Evolutionary conservation across 129 eudicot species (phyloP).

Genomic region (sunflower (Helianthus annuus)): HanXRQr2.0-SUNRISE NC_035446.2:140713855-140714354

Average conservation of each 20-base stretch:
- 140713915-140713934: background rate
- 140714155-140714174: conserved; percentile 24
- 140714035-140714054: background rate
- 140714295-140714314: conserved; percentile 5
- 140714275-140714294: background rate
- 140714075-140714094: background rate
- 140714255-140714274: too few relatives aligned
- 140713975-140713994: conserved; percentile 6
- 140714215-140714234: background rate
- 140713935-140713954: conserved; percentile 32
- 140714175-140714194: conserved; percentile 8
- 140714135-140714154: conserved; percentile 12
- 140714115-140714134: background rate
- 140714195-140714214: background rate
- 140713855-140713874: conserved; percentile 60
- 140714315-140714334: background rate
- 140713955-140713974: conserved; percentile 5
- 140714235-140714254: background rate
- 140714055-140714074: background rate
- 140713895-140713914: background rate
- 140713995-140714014: background rate
- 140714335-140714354: background rate
- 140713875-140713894: conserved; percentile 9
- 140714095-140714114: background rate
- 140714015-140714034: background rate